A percentile compares a stretch with the other conserved stretches of the same genome.
Evolutionary conservation across 805 yeast species (phyloP).

Genomic region (Barnettozyma vustinii): DNA sequence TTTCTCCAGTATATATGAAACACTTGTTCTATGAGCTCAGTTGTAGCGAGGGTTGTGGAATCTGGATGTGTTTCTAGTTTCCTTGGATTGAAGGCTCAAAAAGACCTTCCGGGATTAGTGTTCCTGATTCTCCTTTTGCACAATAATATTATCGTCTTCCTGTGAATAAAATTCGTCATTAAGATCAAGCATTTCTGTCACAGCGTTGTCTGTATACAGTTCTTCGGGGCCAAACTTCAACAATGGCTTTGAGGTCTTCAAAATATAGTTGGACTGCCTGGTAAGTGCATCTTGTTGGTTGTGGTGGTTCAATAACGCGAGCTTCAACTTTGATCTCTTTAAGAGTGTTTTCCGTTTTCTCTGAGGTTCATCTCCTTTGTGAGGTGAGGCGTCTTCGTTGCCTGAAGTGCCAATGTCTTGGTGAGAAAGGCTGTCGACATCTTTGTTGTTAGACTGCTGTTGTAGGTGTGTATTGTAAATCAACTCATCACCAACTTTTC

Average conservation of each 20-base stretch:
- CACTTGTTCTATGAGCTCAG: not conserved
- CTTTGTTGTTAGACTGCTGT: not conserved
- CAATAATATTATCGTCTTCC: too few relatives aligned
- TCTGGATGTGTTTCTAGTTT: not conserved
- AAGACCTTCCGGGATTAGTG: not conserved
- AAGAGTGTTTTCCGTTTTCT: slow-evolving; percentile 2
- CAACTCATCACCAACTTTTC: not conserved
- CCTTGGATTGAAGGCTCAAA: too few relatives aligned
- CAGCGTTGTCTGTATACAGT: not conserved
- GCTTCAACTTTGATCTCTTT: not conserved
- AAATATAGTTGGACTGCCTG: slow-evolving; percentile 1
- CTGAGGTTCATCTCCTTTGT: not conserved
- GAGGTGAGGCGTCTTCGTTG: not conserved
- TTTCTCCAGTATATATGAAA: not conserved
- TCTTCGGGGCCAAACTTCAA: slow-evolving; percentile 6
- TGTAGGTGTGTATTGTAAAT: not conserved
- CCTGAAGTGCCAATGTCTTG: not conserved
- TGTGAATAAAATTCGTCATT: not conserved
- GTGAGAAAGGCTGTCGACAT: not conserved
- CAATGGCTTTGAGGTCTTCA: not conserved
- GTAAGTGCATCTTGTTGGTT: not conserved
- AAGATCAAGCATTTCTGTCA: not conserved
- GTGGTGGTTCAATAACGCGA: not conserved
- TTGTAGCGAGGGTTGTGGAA: not conserved
- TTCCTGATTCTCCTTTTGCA: not conserved